Percentiles rank a stretch among this genome's conserved stretches.
Conservation (phyloP, 805 yeast genomes). For the Kodamaea jinghongensis region DNA sequence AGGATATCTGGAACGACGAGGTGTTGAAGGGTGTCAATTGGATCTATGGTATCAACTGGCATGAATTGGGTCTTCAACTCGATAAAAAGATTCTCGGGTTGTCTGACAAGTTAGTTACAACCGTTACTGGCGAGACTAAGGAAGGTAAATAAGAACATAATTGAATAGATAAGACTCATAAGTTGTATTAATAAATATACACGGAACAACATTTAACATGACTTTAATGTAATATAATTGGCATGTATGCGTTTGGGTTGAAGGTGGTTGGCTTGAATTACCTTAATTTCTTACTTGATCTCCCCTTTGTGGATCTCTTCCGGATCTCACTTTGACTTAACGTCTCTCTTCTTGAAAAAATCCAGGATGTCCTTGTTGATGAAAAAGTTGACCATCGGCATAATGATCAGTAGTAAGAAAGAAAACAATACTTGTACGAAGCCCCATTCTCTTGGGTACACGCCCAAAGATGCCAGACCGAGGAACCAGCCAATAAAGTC, state of each 20-base stretch:
- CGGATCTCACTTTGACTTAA: conserved; percentile 5
- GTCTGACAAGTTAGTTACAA: conserved; percentile 23
- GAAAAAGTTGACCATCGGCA: conserved; percentile 56
- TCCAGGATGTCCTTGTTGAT: conserved; percentile 51
- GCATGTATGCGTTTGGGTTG: too few relatives aligned
- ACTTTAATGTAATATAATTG: too few relatives aligned
- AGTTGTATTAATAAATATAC: too few relatives aligned
- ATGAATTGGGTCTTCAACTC: conserved; percentile 36
- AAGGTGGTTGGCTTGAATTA: too few relatives aligned
- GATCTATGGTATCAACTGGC: conserved; percentile 54
- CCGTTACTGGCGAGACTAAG: conserved; percentile 5
- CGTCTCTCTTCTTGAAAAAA: conserved; percentile 37
- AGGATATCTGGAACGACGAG: conserved; percentile 80
- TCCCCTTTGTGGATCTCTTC: too few relatives aligned
- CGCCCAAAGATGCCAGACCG: conserved; percentile 63
- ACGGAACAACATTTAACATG: too few relatives aligned
- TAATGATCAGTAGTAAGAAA: conserved; percentile 34
- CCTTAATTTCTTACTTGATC: too few relatives aligned
- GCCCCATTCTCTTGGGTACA: conserved; percentile 63
- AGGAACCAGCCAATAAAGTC: conserved; percentile 85
- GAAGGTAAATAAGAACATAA: conserved; percentile 2
- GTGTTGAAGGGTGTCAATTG: conserved; percentile 61
- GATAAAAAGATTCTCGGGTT: conserved; percentile 31
- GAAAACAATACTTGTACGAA: conserved; percentile 41
- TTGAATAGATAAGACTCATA: background rate